phyloP scores from a whole-genome alignment of 148 eudicot species.

The Chenopodium suecicum region DNA sequence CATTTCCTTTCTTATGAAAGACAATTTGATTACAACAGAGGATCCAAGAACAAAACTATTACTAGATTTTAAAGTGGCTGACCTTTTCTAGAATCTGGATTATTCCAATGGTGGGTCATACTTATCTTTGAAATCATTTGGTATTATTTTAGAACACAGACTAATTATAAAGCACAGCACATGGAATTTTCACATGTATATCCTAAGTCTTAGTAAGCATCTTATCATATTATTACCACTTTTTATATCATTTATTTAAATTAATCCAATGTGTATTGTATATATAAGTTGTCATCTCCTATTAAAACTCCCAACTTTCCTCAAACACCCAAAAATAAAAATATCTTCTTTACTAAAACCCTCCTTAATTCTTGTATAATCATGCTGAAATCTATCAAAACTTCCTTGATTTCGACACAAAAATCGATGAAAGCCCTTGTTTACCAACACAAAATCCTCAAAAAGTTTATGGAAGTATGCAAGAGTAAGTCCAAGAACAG shows the following conservation, averaged over 20 bases:
- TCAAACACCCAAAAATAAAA: neutral
- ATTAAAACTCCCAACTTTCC: neutral
- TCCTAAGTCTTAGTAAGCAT: constrained; percentile 16
- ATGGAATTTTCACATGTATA: constrained; percentile 34
- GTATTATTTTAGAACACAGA: constrained; percentile 7
- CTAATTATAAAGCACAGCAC: constrained; percentile 21
- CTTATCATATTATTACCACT: constrained; percentile 4
- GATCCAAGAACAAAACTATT: constrained; percentile 13
- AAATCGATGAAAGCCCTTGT: constrained; percentile 26
- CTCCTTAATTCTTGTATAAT: neutral
- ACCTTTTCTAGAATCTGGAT: neutral
- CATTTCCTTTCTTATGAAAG: constrained; percentile 3
- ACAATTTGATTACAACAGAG: constrained; percentile 18
- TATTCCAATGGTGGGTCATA: constrained; percentile 27
- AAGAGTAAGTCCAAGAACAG: constrained; percentile 33
- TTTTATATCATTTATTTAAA: neutral
- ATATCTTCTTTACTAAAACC: constrained; percentile 8
- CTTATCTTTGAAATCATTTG: constrained; percentile 18
- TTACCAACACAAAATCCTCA: constrained; percentile 24
- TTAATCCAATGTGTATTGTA: no score
- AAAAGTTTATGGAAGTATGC: constrained; percentile 2
- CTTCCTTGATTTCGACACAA: constrained; percentile 28
- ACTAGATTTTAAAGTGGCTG: constrained; percentile 2
- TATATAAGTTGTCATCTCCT: neutral
- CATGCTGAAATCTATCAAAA: constrained; percentile 23